Percentiles rank a stretch among this genome's conserved stretches.
These are phyloP conservation scores for Annulohypoxylon stygium DNA, from an alignment of 495 filamentous ascomycete genomes.

Conservation along the genomic window DNA sequence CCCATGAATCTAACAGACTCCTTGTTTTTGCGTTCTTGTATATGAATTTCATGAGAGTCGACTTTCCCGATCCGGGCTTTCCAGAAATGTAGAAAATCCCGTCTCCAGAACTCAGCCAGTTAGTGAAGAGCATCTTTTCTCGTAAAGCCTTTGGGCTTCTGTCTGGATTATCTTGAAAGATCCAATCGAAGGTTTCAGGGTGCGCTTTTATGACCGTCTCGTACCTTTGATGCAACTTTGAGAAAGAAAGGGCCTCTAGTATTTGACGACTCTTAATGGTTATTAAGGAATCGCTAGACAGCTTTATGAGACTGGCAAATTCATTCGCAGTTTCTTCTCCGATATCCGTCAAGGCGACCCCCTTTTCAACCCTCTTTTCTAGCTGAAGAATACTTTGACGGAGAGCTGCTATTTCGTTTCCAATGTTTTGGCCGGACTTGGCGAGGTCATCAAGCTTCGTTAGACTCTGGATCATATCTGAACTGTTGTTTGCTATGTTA, in stretches of 20 bases:
- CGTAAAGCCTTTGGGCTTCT: background rate
- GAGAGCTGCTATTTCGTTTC: background rate
- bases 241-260: background rate
- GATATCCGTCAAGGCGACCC: background rate
- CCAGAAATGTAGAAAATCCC: conserved; percentile 5
- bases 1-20: background rate
- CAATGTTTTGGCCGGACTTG: background rate
- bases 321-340: conserved; percentile 8
- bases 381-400: background rate
- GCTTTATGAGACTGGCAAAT: background rate
- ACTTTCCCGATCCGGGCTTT: conserved; percentile 8
- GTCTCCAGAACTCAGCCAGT: background rate
- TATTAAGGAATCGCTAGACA: background rate
- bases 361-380: conserved; percentile 1
- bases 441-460: background rate
- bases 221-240: conserved; percentile 10
- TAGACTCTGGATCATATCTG: background rate
- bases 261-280: background rate
- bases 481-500: background rate
- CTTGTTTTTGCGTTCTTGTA: conserved; percentile 7
- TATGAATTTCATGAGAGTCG: conserved; percentile 10
- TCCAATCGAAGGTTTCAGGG: conserved; percentile 10
- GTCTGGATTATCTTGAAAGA: conserved; percentile 5
- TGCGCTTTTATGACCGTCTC: background rate
- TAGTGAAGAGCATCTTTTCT: conserved; percentile 8